These are phyloP conservation scores for Suhomyces faveliae DNA, from an alignment of 805 yeast species.

Conservation along the genomic window DNA sequence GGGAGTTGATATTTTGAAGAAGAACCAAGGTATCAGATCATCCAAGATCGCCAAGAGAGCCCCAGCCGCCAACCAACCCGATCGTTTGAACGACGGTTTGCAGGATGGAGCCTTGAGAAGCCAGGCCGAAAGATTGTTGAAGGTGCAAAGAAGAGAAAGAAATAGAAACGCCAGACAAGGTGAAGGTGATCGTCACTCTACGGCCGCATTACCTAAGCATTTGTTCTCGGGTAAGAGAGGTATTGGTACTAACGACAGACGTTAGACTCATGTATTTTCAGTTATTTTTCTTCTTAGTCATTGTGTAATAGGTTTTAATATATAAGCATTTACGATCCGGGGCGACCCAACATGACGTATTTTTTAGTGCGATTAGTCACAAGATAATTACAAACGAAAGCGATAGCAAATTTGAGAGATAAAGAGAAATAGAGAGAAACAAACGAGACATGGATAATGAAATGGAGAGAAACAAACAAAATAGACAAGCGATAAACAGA, in stretches of 20 bases:
- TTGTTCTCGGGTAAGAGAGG: slow-evolving; percentile 96
- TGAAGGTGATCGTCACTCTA: slow-evolving; percentile 90
- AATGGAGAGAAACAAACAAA: too few relatives aligned
- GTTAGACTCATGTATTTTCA: slow-evolving; percentile 42
- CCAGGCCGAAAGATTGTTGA: slow-evolving; percentile 83
- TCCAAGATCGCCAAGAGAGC: slow-evolving; percentile 45
- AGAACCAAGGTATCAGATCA: slow-evolving; percentile 43
- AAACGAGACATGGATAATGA: too few relatives aligned
- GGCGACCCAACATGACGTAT: too few relatives aligned
- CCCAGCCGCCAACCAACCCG: slow-evolving; percentile 60
- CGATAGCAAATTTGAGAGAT: too few relatives aligned
- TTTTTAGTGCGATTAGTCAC: too few relatives aligned
- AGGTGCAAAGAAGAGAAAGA: slow-evolving; percentile 90
- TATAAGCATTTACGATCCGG: slow-evolving; percentile 2
- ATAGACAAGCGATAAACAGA: too few relatives aligned
- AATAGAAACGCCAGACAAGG: slow-evolving; percentile 90
- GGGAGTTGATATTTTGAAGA: slow-evolving; percentile 81
- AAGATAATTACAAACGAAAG: too few relatives aligned
- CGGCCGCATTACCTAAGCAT: slow-evolving; percentile 88
- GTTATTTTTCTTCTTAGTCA: background rate
- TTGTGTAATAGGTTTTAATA: slow-evolving; percentile 3
- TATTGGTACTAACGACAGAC: slow-evolving; percentile 86
- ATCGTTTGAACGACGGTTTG: slow-evolving; percentile 85
- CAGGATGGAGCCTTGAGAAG: slow-evolving; percentile 75
- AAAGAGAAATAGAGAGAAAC: too few relatives aligned